These are phyloP conservation scores for Colletotrichum sp. DNA, from an alignment of 2,329 filamentous ascomycete genomes.

Conservation along the genomic window DNA sequence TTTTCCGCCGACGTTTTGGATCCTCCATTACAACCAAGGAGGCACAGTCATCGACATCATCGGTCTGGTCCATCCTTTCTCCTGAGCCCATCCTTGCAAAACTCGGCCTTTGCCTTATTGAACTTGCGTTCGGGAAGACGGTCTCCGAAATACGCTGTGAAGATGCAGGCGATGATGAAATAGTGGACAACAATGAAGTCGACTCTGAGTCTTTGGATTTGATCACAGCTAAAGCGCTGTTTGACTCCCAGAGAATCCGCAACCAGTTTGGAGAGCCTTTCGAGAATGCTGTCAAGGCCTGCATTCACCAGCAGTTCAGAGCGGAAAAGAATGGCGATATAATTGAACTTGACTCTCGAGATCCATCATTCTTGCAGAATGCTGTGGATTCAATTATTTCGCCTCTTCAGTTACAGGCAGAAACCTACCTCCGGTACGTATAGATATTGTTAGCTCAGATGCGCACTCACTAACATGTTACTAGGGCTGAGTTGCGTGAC, in stretches of 20 bases:
- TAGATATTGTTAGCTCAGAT: rapidly evolving
- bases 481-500: too few relatives aligned
- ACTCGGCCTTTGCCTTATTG: neutral
- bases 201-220: neutral
- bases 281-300: neutral
- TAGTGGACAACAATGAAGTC: neutral
- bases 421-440: neutral
- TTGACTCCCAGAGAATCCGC: neutral
- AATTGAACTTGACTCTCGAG: neutral
- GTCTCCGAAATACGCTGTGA: neutral
- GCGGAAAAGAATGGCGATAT: neutral
- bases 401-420: neutral
- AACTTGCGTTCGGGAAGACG: neutral
- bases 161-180: neutral
- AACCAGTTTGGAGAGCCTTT: neutral
- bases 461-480: too few relatives aligned
- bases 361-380: neutral
- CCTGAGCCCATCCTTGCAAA: neutral
- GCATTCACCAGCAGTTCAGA: neutral
- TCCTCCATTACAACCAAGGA: rapidly evolving
- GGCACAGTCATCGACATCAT: rapidly evolving
- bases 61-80: neutral
- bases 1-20: neutral
- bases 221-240: neutral
- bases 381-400: neutral